These are phyloP conservation scores for Kazachstania viticola DNA, from an alignment of 805 yeast genomes.

Conservation along the genomic window DNA sequence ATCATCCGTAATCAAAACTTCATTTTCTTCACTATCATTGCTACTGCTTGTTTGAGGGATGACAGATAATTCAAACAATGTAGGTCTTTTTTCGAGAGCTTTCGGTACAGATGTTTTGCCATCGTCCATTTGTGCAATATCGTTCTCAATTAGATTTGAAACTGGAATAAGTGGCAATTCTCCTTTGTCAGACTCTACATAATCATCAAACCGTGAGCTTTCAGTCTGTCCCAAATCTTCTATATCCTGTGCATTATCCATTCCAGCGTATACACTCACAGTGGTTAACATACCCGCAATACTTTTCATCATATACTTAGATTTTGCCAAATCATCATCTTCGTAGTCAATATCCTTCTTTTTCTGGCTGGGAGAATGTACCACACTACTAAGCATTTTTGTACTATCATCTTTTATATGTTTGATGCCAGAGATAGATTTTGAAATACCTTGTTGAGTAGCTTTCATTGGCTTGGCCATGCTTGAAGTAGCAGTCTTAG, in stretches of 20 bases:
- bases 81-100: slow-evolving; percentile 7
- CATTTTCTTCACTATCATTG: background rate
- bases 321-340: slow-evolving; percentile 26
- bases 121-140: background rate
- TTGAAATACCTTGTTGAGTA: slow-evolving; percentile 1
- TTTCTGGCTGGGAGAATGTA: background rate
- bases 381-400: background rate
- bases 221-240: slow-evolving; percentile 9
- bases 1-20: background rate
- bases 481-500: background rate
- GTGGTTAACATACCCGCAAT: slow-evolving; percentile 46
- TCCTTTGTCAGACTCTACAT: background rate
- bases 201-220: too few species aligned
- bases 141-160: background rate
- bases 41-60: slow-evolving; percentile 1
- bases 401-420: background rate
- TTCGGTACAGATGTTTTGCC: background rate
- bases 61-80: slow-evolving; percentile 15
- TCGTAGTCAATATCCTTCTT: slow-evolving; percentile 8
- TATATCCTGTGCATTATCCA: slow-evolving; percentile 18
- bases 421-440: slow-evolving; percentile 1
- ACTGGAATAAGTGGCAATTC: background rate
- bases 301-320: slow-evolving; percentile 38
- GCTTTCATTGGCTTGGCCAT: background rate
- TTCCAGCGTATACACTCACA: slow-evolving; percentile 40